Evolutionary conservation across 352 stramenopile genomes (phyloP).

Genomic region (Phytopythium kandeliae): DNA sequence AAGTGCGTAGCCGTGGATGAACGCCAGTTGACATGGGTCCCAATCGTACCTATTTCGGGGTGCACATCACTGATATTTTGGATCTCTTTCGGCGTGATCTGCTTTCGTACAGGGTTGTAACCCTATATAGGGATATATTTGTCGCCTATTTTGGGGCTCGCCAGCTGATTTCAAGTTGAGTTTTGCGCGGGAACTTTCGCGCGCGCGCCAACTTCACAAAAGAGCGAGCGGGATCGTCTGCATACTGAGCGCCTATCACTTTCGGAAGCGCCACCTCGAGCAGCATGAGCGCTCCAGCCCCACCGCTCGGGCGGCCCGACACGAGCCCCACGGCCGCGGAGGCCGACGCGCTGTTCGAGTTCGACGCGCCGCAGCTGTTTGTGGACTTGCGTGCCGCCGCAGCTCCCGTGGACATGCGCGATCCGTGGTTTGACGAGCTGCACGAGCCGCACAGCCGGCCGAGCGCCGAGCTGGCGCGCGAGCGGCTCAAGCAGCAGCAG

Average conservation of each 20-base stretch:
- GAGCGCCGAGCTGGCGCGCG: constrained; percentile 42
- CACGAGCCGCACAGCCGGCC: constrained; percentile 51
- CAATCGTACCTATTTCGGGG: too few relatives aligned
- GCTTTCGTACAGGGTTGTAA: too few relatives aligned
- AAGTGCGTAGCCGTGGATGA: too few relatives aligned
- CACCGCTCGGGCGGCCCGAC: too few relatives aligned
- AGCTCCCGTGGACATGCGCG: constrained; percentile 14
- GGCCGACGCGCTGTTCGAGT: constrained; percentile 69
- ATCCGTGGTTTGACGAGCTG: constrained; percentile 61
- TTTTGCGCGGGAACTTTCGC: constrained; percentile 3
- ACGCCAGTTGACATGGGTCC: too few relatives aligned
- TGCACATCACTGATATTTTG: too few relatives aligned
- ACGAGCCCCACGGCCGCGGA: background rate
- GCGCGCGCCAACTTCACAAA: background rate
- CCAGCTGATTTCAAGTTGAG: background rate
- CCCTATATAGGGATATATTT: too few relatives aligned
- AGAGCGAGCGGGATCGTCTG: background rate
- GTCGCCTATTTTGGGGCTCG: too few relatives aligned
- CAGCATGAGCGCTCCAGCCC: background rate
- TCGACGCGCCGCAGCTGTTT: constrained; percentile 58
- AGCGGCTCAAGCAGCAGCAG: constrained; percentile 10
- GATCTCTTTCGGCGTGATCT: too few relatives aligned
- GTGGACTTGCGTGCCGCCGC: constrained; percentile 39
- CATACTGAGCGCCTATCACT: constrained; percentile 4
- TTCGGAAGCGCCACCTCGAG: background rate